Conservation (phyloP, 352 stramenopile genomes). For the Blastocystis hominis region DNA sequence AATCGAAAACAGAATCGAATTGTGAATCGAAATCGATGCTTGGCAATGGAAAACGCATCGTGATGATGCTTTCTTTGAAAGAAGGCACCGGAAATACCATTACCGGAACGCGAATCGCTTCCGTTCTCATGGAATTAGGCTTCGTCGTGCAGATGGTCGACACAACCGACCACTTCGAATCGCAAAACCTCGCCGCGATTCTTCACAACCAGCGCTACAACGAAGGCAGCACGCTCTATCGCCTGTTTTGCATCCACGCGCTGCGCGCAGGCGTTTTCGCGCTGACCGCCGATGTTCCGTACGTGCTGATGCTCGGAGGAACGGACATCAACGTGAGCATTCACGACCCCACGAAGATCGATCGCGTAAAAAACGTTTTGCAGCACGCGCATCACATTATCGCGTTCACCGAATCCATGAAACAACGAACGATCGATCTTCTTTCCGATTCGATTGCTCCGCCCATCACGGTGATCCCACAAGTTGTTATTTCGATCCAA, state of each 20-base stretch:
- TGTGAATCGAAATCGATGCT: neutral
- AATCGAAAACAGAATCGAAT: neutral
- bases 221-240: neutral
- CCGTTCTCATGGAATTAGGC: neutral
- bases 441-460: neutral
- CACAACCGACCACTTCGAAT: constrained; percentile 43
- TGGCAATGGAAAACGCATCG: neutral
- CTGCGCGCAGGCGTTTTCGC: constrained; percentile 22
- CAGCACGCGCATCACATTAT: neutral
- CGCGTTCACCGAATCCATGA: constrained; percentile 50
- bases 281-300: neutral
- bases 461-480: constrained; percentile 30
- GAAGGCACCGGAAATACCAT: constrained; percentile 56
- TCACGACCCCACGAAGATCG: neutral
- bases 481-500: neutral
- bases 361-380: constrained; percentile 6
- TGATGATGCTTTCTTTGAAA: constrained; percentile 53
- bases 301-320: constrained; percentile 44
- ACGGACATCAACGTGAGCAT: constrained; percentile 56
- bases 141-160: constrained; percentile 52
- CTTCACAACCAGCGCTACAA: neutral
- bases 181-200: neutral
- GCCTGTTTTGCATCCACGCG: constrained; percentile 54
- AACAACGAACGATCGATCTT: neutral
- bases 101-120: constrained; percentile 14